These are phyloP conservation scores for Hypoxylon sp. DNA, from an alignment of 2,329 filamentous ascomycete species.

Conservation along the genomic window DNA sequence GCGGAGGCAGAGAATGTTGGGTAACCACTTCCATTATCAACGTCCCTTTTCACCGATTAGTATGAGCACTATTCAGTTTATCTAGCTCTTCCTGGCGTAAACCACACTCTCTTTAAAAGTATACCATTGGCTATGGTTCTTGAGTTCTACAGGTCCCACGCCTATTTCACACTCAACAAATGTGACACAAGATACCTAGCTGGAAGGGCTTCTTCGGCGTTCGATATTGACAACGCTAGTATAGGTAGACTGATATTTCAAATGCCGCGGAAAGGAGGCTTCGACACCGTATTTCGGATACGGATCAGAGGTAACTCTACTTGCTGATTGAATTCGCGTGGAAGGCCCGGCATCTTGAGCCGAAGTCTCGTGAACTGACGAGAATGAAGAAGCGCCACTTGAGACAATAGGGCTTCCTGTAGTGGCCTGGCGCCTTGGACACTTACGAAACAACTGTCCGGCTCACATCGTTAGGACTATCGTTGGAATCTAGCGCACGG, in stretches of 20 bases:
- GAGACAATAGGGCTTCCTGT: neutral
- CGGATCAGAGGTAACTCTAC: neutral
- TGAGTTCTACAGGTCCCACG: neutral
- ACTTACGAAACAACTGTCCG: neutral
- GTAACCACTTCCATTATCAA: neutral
- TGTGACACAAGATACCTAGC: neutral
- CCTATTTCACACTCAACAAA: neutral
- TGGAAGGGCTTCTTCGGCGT: neutral
- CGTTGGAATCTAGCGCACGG: neutral
- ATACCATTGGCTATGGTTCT: neutral
- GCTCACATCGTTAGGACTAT: neutral
- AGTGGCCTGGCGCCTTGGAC: neutral
- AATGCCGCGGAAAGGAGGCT: slow-evolving; percentile 4
- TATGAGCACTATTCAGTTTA: neutral
- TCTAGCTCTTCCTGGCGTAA: neutral
- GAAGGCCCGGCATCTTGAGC: neutral
- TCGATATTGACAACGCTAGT: neutral
- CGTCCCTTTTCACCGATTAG: neutral
- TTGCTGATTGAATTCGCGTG: neutral
- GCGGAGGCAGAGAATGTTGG: neutral
- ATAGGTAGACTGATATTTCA: neutral
- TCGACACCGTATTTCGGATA: slow-evolving; percentile 24
- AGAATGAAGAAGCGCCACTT: slow-evolving; percentile 2
- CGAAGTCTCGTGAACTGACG: neutral
- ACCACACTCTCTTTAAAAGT: neutral